These are phyloP conservation scores for Tardiomyces digboiensis DNA, from an alignment of 1,139 yeast species.

Conservation along the genomic window DNA sequence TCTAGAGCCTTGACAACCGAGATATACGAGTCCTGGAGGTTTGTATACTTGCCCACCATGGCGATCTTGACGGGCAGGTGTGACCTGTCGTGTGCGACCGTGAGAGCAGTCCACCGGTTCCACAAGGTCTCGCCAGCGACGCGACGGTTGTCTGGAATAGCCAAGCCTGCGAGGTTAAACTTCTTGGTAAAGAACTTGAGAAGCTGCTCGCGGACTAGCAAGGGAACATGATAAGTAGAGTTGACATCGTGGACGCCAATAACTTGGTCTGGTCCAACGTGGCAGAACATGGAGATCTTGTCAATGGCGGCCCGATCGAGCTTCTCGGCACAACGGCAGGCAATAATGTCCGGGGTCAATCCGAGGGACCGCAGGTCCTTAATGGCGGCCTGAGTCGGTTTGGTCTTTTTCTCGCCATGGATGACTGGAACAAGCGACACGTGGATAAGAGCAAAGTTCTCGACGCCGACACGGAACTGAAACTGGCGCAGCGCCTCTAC, in stretches of 20 bases:
- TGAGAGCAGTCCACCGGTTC: constrained; percentile 70
- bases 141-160: constrained; percentile 44
- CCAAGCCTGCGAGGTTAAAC: constrained; percentile 47
- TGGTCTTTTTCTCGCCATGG: constrained; percentile 97
- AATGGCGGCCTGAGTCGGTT: constrained; percentile 99
- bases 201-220: constrained; percentile 82
- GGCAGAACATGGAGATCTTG: constrained; percentile 98
- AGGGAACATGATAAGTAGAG: constrained; percentile 96
- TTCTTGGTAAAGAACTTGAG: constrained; percentile 65
- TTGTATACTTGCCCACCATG: constrained; percentile 93
- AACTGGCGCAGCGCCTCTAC: constrained; percentile 98
- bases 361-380: constrained; percentile 95
- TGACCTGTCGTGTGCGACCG: constrained; percentile 69
- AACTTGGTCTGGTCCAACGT: constrained; percentile 96
- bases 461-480: constrained; percentile 93
- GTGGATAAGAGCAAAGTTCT: constrained; percentile 91
- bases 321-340: constrained; percentile 88
- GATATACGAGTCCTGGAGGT: constrained; percentile 89
- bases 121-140: constrained; percentile 61
- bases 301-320: constrained; percentile 79
- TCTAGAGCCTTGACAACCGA: constrained; percentile 94
- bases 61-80: constrained; percentile 89
- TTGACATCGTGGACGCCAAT: constrained; percentile 95
- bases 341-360: constrained; percentile 92
- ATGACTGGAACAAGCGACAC: constrained; percentile 96